phyloP scores from a whole-genome alignment of 371 early-diverging fungal species.

The Mucor sp. region DNA sequence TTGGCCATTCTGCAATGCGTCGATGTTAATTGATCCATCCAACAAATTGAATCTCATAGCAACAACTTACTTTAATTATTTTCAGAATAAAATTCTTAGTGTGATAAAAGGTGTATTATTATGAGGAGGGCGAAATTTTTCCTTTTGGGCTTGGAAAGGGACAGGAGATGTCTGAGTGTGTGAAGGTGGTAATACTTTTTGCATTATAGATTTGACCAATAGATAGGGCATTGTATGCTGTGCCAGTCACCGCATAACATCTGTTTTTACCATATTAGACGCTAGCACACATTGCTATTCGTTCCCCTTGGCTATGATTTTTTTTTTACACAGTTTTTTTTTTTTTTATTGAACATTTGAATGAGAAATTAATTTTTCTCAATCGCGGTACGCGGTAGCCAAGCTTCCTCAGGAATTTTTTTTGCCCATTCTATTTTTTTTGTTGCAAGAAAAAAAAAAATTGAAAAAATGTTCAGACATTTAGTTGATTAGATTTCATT shows the following conservation, averaged over 20 bases:
- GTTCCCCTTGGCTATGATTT: conserved; percentile 9
- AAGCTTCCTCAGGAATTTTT: conserved; percentile 39
- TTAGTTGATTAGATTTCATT: neutral
- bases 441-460: conserved; percentile 1
- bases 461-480: neutral
- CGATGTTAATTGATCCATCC: neutral
- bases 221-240: neutral
- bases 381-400: conserved; percentile 31
- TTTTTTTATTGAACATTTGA: neutral
- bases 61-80: neutral
- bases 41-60: neutral
- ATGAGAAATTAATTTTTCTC: conserved; percentile 6
- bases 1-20: conserved; percentile 15
- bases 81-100: neutral
- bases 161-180: conserved; percentile 6
- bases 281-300: conserved; percentile 9
- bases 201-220: conserved; percentile 6
- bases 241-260: conserved; percentile 5
- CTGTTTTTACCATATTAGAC: conserved; percentile 14
- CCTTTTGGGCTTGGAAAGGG: neutral
- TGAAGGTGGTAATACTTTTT: neutral
- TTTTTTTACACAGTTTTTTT: conserved; percentile 5
- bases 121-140: neutral
- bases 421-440: conserved; percentile 40
- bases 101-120: conserved; percentile 4